Percentiles rank a stretch among this genome's conserved stretches.
Conservation (phyloP, 1,139 yeast genomes). For the Kazachstania sp. region DNA sequence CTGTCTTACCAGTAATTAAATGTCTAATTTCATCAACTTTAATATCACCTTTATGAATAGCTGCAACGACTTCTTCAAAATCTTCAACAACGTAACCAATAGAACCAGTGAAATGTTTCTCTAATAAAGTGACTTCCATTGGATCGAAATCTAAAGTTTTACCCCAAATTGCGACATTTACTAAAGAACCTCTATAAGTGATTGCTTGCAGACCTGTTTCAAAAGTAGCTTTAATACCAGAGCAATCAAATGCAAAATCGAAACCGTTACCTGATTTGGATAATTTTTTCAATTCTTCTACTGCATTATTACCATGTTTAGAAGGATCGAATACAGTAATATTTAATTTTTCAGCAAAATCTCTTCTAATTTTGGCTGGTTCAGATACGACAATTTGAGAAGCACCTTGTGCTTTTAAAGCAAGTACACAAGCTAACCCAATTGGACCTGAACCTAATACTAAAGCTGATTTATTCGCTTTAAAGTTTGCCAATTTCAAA, state of each 20-base stretch:
- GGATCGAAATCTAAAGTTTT: conserved; percentile 37
- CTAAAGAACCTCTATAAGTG: conserved; percentile 40
- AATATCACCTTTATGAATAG: conserved; percentile 37
- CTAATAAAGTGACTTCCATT: conserved; percentile 40
- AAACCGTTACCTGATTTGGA: conserved; percentile 36
- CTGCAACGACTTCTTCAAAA: conserved; percentile 41
- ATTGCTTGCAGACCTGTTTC: conserved; percentile 36
- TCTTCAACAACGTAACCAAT: conserved; percentile 42
- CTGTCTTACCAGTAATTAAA: conserved; percentile 39
- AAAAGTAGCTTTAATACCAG: conserved; percentile 42
- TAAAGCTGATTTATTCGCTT: conserved; percentile 35
- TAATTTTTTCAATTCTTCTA: conserved; percentile 31
- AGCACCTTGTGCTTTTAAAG: conserved; percentile 48
- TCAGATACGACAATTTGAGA: conserved; percentile 48
- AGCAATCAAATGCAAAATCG: conserved; percentile 42
- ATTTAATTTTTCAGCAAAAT: conserved; percentile 42
- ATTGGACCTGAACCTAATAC: conserved; percentile 58
- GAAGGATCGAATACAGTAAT: conserved; percentile 44
- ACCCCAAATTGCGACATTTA: conserved; percentile 48
- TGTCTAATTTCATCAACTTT: conserved; percentile 33
- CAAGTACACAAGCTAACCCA: conserved; percentile 48
- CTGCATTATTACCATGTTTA: conserved; percentile 30
- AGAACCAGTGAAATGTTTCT: conserved; percentile 40
- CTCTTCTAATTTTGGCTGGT: conserved; percentile 48
- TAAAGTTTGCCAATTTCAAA: conserved; percentile 36